These are phyloP conservation scores for Lantana camara DNA, from an alignment of 257 asterid genomes.

Conservation along the genomic window DNA sequence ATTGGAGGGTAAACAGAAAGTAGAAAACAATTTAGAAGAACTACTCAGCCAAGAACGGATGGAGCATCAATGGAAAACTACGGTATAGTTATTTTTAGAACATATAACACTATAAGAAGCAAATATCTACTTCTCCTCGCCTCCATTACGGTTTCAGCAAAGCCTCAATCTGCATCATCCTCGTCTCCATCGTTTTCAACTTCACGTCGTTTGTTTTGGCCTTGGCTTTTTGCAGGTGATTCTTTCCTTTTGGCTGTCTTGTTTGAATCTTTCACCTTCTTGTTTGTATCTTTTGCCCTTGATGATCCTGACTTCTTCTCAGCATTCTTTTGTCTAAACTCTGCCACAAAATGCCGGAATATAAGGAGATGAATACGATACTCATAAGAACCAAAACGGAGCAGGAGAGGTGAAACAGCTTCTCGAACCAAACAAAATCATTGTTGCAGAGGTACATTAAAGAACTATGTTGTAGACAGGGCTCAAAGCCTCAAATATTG, in stretches of 20 bases:
- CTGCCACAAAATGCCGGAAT: conserved; percentile 39
- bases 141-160: too few relatives aligned
- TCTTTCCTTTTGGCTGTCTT: conserved; percentile 50
- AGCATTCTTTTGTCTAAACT: conserved; percentile 66
- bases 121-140: background rate
- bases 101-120: conserved; percentile 8
- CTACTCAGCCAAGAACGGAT: background rate
- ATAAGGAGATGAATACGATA: conserved; percentile 5
- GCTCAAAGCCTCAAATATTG: too few relatives aligned
- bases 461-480: too few relatives aligned
- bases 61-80: conserved; percentile 10
- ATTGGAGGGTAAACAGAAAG: background rate
- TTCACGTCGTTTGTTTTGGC: conserved; percentile 37
- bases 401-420: conserved; percentile 1
- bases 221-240: conserved; percentile 34
- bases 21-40: background rate
- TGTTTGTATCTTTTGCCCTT: conserved; percentile 47
- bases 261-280: conserved; percentile 43
- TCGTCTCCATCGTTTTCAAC: conserved; percentile 32
- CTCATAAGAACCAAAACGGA: background rate
- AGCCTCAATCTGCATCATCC: conserved; percentile 33
- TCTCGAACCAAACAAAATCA: background rate
- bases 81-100: background rate
- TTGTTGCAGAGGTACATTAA: too few relatives aligned
- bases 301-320: conserved; percentile 48